Evolutionary conservation across 2,329 filamentous ascomycete species (phyloP).

Genomic region (Huntiella abstrusa): DNA sequence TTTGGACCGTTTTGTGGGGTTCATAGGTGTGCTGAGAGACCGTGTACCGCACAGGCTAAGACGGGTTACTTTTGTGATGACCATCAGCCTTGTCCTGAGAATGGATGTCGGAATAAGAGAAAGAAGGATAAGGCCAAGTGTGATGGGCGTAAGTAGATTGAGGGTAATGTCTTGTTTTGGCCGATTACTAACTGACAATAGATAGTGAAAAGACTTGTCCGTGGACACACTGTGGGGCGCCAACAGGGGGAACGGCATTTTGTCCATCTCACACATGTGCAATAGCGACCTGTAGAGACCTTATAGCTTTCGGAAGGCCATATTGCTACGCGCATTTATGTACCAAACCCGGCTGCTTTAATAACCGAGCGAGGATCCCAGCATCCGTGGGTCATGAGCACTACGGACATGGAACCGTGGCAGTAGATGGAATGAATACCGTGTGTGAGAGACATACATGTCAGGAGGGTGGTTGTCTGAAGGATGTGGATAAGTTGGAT

Average conservation of each 20-base stretch:
- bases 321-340: background rate
- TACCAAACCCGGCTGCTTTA: background rate
- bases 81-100: slow-evolving; percentile 9
- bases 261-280: background rate
- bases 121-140: background rate
- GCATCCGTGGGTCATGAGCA: background rate
- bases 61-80: background rate
- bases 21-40: background rate
- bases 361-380: background rate
- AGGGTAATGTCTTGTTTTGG: background rate
- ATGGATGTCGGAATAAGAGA: slow-evolving; percentile 1
- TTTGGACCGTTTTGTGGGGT: slow-evolving; percentile 1
- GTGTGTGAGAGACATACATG: slow-evolving; percentile 10
- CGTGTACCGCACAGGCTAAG: background rate
- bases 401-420: background rate
- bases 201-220: background rate
- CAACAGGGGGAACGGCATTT: background rate
- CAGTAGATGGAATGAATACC: background rate
- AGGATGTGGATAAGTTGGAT: background rate
- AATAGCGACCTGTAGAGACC: background rate
- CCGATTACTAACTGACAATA: background rate
- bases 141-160: background rate
- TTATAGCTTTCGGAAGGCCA: no score
- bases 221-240: background rate
- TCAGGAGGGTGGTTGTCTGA: slow-evolving; percentile 3